A percentile compares a stretch with the other conserved stretches of the same genome.
Evolutionary conservation across 306 rosid genomes (phyloP).

Genomic region (Cucumis cinereus): DNA sequence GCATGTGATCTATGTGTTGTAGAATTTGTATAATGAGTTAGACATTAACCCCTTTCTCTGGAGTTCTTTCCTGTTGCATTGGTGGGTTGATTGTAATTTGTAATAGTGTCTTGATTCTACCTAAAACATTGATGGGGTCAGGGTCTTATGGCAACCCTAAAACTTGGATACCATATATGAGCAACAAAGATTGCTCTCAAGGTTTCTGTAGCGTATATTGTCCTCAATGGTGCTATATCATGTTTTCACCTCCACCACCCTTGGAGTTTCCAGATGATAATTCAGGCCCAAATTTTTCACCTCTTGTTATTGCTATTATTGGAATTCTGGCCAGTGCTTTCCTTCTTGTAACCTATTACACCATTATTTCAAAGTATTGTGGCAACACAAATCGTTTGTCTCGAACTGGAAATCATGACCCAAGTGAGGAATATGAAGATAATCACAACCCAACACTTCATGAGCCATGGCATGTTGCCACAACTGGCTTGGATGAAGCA

Average conservation of each 20-base stretch:
- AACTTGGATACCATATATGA: slow-evolving; percentile 64
- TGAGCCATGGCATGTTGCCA: slow-evolving; percentile 56
- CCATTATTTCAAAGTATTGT: slow-evolving; percentile 75
- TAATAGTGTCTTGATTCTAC: background rate
- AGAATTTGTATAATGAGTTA: background rate
- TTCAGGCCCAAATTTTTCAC: slow-evolving; percentile 56
- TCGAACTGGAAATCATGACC: slow-evolving; percentile 12
- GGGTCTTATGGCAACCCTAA: slow-evolving; percentile 53
- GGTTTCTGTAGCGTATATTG: slow-evolving; percentile 72
- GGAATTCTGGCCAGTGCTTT: slow-evolving; percentile 79
- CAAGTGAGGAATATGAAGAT: slow-evolving; percentile 33
- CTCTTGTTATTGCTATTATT: slow-evolving; percentile 72
- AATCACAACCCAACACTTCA: slow-evolving; percentile 40
- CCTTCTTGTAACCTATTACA: slow-evolving; percentile 72
- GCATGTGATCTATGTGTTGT: background rate
- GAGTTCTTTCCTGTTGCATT: background rate
- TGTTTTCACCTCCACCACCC: slow-evolving; percentile 71
- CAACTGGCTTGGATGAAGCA: slow-evolving; percentile 68
- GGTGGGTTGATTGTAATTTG: background rate
- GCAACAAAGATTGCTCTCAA: slow-evolving; percentile 71
- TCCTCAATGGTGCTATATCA: slow-evolving; percentile 80
- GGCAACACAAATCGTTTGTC: slow-evolving; percentile 23
- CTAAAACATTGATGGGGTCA: slow-evolving; percentile 44
- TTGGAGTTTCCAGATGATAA: slow-evolving; percentile 43
- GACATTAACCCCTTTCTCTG: background rate